phyloP scores from a whole-genome alignment of 306 rosid species.

The Lathyrus oleraceus region DNA sequence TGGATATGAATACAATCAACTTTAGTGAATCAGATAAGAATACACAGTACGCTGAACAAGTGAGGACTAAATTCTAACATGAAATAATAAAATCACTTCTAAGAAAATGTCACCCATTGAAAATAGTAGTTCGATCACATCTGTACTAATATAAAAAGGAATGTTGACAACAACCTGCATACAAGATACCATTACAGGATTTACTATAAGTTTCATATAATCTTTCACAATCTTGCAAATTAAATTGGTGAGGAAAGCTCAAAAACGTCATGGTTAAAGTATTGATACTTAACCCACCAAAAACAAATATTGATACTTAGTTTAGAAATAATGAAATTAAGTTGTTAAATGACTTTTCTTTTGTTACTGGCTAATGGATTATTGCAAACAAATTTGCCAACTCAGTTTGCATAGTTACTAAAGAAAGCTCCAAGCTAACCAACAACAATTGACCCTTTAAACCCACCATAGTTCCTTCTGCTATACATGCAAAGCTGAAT shows the following conservation, averaged over 20 bases:
- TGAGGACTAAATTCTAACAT: slow-evolving; percentile 50
- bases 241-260: too few species aligned
- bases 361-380: not conserved
- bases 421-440: slow-evolving; percentile 1
- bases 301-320: too few species aligned
- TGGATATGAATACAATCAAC: not conserved
- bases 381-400: not conserved
- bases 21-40: not conserved
- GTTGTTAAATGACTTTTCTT: too few species aligned
- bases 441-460: slow-evolving; percentile 1
- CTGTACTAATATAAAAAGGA: slow-evolving; percentile 82
- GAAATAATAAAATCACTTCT: slow-evolving; percentile 78
- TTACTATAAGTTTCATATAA: too few species aligned
- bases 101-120: slow-evolving; percentile 92
- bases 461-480: too few species aligned
- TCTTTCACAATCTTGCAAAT: too few species aligned
- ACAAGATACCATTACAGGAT: too few species aligned
- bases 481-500: too few species aligned
- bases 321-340: too few species aligned
- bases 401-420: not conserved
- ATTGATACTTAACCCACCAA: too few species aligned
- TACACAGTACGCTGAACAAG: not conserved
- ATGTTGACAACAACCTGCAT: too few species aligned
- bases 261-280: too few species aligned
- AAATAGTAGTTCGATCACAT: slow-evolving; percentile 77